Conservation (phyloP, 2,329 filamentous ascomycete genomes). For the Pseudofabraea citricarpa region DNA sequence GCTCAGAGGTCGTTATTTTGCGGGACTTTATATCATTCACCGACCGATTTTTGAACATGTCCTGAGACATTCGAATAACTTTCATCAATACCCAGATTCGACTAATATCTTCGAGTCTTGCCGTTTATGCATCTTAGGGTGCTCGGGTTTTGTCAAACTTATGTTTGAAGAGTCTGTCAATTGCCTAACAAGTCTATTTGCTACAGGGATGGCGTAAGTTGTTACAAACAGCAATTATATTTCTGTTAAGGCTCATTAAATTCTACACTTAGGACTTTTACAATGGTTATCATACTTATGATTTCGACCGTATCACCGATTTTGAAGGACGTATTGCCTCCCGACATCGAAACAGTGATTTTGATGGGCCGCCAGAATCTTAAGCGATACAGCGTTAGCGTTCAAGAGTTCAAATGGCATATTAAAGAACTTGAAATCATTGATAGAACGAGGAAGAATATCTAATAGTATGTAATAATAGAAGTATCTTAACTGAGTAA, state of each 20-base stretch:
- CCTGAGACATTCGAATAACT: slow-evolving; percentile 19
- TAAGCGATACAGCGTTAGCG: slow-evolving; percentile 16
- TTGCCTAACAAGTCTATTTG: slow-evolving; percentile 23
- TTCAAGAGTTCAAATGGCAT: slow-evolving; percentile 21
- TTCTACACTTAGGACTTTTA: slow-evolving; percentile 18
- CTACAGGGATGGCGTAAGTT: slow-evolving; percentile 27
- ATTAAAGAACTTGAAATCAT: slow-evolving; percentile 13
- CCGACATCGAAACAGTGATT: slow-evolving; percentile 16
- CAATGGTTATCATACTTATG: slow-evolving; percentile 22
- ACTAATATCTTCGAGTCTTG: slow-evolving; percentile 19
- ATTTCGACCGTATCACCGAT: slow-evolving; percentile 13
- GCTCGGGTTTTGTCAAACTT: slow-evolving; percentile 24
- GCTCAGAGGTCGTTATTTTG: slow-evolving; percentile 25
- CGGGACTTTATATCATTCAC: slow-evolving; percentile 28
- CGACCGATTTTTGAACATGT: slow-evolving; percentile 26
- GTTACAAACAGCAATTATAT: background rate
- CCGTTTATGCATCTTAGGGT: slow-evolving; percentile 20
- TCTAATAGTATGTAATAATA: too few species aligned
- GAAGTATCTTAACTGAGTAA: too few species aligned
- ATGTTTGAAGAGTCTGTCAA: slow-evolving; percentile 23
- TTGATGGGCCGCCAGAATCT: slow-evolving; percentile 16
- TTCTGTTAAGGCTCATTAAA: background rate
- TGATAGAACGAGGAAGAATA: too few species aligned
- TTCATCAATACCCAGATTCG: slow-evolving; percentile 20
- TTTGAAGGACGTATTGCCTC: slow-evolving; percentile 13